Percentiles rank a stretch among this genome's conserved stretches.
phyloP scores from a whole-genome alignment of 306 rosid species.

The Castanea mollissima region DNA sequence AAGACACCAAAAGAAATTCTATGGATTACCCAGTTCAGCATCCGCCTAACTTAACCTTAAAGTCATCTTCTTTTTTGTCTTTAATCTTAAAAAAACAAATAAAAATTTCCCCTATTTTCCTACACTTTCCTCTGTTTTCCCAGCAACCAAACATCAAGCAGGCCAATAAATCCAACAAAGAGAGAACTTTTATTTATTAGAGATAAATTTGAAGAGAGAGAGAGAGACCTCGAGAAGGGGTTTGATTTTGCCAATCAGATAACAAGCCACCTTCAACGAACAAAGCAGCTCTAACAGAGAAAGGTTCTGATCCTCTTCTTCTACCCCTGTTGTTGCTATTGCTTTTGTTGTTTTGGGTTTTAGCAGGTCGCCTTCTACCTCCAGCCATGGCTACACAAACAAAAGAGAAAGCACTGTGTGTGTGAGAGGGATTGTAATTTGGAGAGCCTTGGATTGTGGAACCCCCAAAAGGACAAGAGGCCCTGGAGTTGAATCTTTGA shows the following conservation, averaged over 20 bases:
- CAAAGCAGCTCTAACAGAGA: constrained; percentile 23
- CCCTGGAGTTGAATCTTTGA: too few relatives aligned
- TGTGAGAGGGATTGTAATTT: too few relatives aligned
- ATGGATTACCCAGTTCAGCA: background rate
- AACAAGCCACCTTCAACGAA: constrained; percentile 78
- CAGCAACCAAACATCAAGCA: constrained; percentile 12
- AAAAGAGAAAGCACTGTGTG: too few relatives aligned
- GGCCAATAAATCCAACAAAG: background rate
- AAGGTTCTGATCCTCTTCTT: constrained; percentile 35
- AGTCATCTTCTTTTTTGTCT: background rate
- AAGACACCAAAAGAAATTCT: background rate
- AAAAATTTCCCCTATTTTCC: background rate
- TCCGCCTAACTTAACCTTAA: background rate
- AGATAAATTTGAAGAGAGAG: background rate
- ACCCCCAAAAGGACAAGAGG: too few relatives aligned
- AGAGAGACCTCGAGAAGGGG: constrained; percentile 52
- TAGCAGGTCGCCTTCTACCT: constrained; percentile 49
- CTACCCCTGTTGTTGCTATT: constrained; percentile 9
- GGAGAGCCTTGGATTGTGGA: too few relatives aligned
- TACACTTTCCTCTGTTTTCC: background rate
- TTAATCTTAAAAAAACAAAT: background rate
- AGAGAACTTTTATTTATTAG: too few relatives aligned
- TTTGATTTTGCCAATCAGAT: constrained; percentile 57
- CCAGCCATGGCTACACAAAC: constrained; percentile 44
- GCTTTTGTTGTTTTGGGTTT: background rate